Evolutionary conservation across 306 rosid species (phyloP).

Genomic region (Prunus mira): DNA sequence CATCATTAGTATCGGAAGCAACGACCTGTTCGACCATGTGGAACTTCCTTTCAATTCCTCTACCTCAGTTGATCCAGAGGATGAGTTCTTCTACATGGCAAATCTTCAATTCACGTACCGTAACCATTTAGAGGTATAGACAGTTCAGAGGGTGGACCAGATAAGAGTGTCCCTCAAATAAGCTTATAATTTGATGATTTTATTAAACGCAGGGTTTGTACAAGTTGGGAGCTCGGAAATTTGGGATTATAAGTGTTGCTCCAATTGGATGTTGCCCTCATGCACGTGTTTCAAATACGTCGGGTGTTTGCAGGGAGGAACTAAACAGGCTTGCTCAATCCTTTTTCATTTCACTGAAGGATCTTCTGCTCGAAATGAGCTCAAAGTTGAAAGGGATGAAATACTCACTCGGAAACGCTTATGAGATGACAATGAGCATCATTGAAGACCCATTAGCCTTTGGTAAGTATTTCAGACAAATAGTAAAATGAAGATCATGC

Average conservation of each 20-base stretch:
- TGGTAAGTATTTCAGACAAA: conserved; percentile 3
- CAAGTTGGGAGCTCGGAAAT: conserved; percentile 46
- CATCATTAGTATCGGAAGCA: conserved; percentile 44
- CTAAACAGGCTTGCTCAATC: conserved; percentile 32
- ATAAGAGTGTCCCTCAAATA: no score
- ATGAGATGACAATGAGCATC: conserved; percentile 7
- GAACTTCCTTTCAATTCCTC: neutral
- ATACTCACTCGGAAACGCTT: conserved; percentile 15
- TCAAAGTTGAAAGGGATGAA: conserved; percentile 3
- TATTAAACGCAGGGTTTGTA: conserved; percentile 32
- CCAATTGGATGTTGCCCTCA: conserved; percentile 52
- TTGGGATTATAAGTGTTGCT: conserved; percentile 41
- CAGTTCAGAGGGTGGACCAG: no score
- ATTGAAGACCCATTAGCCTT: conserved; percentile 10
- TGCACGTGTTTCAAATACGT: conserved; percentile 6
- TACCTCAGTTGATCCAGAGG: neutral
- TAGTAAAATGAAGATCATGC: no score
- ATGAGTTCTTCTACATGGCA: neutral
- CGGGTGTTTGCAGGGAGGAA: conserved; percentile 11
- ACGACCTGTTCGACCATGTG: conserved; percentile 35
- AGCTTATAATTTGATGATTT: no score
- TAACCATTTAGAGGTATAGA: conserved; percentile 25
- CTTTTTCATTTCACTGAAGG: neutral
- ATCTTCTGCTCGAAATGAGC: neutral
- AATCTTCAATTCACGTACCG: conserved; percentile 13